These are phyloP conservation scores for Bertia moriformis DNA, from an alignment of 2,329 filamentous ascomycete species.

Conservation along the genomic window DNA sequence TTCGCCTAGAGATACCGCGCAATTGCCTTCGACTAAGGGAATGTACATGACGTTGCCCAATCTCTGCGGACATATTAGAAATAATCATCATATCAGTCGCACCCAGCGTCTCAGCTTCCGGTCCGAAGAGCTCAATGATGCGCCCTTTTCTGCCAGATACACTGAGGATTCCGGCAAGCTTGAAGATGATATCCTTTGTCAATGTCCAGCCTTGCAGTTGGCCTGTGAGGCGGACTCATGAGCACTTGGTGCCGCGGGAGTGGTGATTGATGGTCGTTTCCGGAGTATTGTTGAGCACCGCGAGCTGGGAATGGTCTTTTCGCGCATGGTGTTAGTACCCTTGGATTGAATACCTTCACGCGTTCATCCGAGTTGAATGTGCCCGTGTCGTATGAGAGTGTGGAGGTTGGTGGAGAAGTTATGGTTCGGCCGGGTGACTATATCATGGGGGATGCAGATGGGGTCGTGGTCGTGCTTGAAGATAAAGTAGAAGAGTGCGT, in stretches of 20 bases:
- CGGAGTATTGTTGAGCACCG: constrained; percentile 17
- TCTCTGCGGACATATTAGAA: constrained; percentile 20
- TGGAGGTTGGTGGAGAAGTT: not conserved
- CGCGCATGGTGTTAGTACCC: constrained; percentile 13
- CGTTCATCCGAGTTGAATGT: constrained; percentile 16
- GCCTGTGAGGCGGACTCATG: constrained; percentile 15
- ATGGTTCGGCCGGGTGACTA: not conserved
- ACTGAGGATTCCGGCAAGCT: constrained; percentile 16
- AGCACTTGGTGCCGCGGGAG: constrained; percentile 16
- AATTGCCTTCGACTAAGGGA: constrained; percentile 18
- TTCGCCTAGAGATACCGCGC: constrained; percentile 14
- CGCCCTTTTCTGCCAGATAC: constrained; percentile 18
- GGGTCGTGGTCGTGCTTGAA: constrained; percentile 6
- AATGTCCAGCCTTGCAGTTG: constrained; percentile 14
- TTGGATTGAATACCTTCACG: constrained; percentile 18
- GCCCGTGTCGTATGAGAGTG: constrained; percentile 12
- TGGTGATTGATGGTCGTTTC: constrained; percentile 21
- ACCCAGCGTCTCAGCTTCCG: constrained; percentile 13
- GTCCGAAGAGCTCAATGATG: constrained; percentile 19
- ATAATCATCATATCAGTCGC: constrained; percentile 21
- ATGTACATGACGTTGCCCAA: constrained; percentile 19
- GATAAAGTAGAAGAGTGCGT: constrained; percentile 13
- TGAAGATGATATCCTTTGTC: constrained; percentile 19
- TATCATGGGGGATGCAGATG: not conserved
- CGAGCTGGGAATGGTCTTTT: constrained; percentile 13